These are phyloP conservation scores for Eucalyptus viminalis DNA, from an alignment of 345 rosid species.

Conservation along the genomic window DNA sequence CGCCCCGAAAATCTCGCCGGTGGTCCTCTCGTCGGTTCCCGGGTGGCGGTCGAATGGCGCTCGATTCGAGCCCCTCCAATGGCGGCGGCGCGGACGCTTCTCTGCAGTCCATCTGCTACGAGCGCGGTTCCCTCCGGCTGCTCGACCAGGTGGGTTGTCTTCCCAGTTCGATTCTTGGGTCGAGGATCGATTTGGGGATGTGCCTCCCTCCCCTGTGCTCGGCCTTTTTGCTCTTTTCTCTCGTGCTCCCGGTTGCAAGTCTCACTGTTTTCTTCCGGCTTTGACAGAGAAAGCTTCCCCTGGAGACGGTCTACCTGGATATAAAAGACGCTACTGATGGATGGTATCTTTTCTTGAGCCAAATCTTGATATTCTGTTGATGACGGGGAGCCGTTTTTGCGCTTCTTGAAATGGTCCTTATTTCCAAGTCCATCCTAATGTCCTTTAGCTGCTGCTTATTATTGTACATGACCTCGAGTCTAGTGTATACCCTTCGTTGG, in stretches of 20 bases:
- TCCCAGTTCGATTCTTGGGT: background rate
- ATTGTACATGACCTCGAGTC: background rate
- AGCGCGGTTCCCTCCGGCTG: slow-evolving; percentile 57
- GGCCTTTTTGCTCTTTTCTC: background rate
- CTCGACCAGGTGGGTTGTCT: slow-evolving; percentile 42
- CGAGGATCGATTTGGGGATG: background rate
- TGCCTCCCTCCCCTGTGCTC: background rate
- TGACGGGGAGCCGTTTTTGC: background rate
- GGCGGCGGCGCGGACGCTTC: slow-evolving; percentile 2
- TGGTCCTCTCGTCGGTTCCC: background rate
- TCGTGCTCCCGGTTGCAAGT: background rate
- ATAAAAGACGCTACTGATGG: slow-evolving; percentile 58
- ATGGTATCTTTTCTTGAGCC: slow-evolving; percentile 31
- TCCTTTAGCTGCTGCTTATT: background rate
- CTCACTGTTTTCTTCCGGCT: background rate
- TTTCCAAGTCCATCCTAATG: background rate
- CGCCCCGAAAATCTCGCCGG: background rate
- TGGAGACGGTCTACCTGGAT: slow-evolving; percentile 50
- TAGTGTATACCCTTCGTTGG: background rate
- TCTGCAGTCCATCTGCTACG: slow-evolving; percentile 54
- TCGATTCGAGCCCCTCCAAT: background rate
- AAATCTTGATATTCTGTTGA: background rate
- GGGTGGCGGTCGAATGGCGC: slow-evolving; percentile 1
- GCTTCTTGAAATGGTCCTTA: background rate
- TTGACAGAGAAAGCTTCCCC: slow-evolving; percentile 87